A percentile compares a stretch with the other conserved stretches of the same genome.
These are phyloP conservation scores for Phytophthora palmivora DNA, from an alignment of 352 stramenopile genomes.

Conservation along the genomic window DNA sequence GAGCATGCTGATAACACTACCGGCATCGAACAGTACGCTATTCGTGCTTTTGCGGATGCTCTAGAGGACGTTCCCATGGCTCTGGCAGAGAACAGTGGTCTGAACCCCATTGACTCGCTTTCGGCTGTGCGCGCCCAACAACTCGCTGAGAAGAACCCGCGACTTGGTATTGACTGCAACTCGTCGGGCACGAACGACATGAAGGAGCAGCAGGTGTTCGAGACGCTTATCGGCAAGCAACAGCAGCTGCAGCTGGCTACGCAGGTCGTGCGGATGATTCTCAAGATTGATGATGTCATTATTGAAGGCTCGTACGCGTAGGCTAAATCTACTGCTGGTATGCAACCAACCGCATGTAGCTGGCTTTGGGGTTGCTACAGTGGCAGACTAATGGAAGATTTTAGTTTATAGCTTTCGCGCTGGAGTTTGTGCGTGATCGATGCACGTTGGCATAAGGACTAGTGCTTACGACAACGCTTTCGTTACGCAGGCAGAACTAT, in stretches of 20 bases:
- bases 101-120: constrained; percentile 98
- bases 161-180: constrained; percentile 97
- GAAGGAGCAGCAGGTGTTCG: constrained; percentile 99
- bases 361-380: constrained; percentile 8
- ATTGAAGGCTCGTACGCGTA: constrained; percentile 93
- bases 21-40: constrained; percentile 96
- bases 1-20: constrained; percentile 86
- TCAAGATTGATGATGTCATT: constrained; percentile 99
- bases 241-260: constrained; percentile 99
- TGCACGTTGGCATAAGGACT: too few relatives aligned
- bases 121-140: constrained; percentile 96
- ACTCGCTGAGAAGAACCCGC: constrained; percentile 95
- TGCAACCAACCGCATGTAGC: background rate
- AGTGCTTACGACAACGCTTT: too few relatives aligned
- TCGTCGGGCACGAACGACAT: constrained; percentile 95
- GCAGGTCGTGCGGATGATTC: constrained; percentile 99
- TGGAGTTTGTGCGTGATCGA: background rate
- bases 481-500: too few relatives aligned
- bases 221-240: constrained; percentile 99
- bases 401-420: constrained; percentile 38
- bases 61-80: constrained; percentile 99
- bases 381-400: constrained; percentile 34
- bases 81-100: constrained; percentile 98
- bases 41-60: constrained; percentile 98
- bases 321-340: constrained; percentile 30